Evolutionary conservation across 2,329 filamentous ascomycete species (phyloP).

Genomic region (Pseudopithomyces maydicus): DNA sequence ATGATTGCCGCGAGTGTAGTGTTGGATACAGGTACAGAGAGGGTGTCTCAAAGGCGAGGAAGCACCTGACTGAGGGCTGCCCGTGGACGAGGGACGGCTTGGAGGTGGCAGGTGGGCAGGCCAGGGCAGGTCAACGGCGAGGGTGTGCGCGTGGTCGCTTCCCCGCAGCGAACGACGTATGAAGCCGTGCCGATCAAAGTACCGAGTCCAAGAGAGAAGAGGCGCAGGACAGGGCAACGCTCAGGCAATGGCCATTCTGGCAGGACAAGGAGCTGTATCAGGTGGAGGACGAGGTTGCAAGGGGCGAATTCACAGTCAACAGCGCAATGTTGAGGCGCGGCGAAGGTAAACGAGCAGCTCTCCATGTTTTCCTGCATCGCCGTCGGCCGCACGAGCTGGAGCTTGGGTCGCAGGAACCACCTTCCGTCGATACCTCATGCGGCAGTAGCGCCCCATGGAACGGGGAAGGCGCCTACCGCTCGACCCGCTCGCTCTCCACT

Average conservation of each 20-base stretch:
- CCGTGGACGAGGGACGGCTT: neutral
- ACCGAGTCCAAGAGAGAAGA: constrained; percentile 19
- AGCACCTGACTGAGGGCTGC: neutral
- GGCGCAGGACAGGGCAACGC: neutral
- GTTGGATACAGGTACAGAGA: constrained; percentile 1
- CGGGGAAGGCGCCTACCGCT: neutral
- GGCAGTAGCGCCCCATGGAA: constrained; percentile 1
- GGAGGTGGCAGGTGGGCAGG: constrained; percentile 11
- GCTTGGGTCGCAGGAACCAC: neutral
- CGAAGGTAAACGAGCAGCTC: neutral
- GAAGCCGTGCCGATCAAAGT: constrained; percentile 28
- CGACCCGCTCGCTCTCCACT: neutral
- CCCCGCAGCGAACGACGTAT: constrained; percentile 31
- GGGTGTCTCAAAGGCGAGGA: neutral
- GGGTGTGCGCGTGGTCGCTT: constrained; percentile 22
- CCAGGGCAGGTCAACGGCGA: constrained; percentile 2
- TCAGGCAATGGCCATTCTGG: constrained; percentile 20
- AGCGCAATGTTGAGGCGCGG: neutral
- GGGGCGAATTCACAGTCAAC: constrained; percentile 8
- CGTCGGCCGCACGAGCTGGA: constrained; percentile 1
- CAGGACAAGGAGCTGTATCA: constrained; percentile 16
- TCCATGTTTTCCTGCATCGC: constrained; percentile 1
- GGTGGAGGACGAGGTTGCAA: neutral
- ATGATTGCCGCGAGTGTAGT: constrained; percentile 23
- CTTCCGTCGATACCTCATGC: neutral